These are phyloP conservation scores for Cladosporium austrohemisphaericum DNA, from an alignment of 2,329 filamentous ascomycete genomes.

Conservation along the genomic window DNA sequence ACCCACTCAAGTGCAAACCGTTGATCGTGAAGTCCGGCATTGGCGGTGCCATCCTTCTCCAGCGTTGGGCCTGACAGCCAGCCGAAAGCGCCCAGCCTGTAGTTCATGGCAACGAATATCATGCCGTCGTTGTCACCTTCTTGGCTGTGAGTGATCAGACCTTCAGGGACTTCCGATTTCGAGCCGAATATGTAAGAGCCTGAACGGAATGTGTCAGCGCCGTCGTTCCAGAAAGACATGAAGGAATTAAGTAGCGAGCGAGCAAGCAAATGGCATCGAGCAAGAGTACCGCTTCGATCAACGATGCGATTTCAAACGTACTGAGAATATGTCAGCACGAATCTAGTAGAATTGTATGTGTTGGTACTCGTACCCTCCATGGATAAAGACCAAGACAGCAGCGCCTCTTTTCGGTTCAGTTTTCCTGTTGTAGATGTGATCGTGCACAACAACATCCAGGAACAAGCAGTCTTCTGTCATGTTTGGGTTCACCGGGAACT, in stretches of 20 bases:
- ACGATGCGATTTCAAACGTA: no score
- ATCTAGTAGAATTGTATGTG: no score
- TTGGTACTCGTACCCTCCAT: no score
- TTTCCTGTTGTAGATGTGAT: constrained; percentile 33
- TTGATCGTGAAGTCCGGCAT: constrained; percentile 53
- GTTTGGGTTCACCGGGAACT: constrained; percentile 27
- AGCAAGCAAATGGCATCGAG: no score
- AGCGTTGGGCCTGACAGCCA: constrained; percentile 46
- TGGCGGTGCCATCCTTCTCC: constrained; percentile 43
- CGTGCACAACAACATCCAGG: constrained; percentile 38
- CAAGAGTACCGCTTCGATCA: no score
- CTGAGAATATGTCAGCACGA: no score
- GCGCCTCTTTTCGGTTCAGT: constrained; percentile 27
- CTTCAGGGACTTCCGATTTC: constrained; percentile 37
- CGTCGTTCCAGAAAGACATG: no score
- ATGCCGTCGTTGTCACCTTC: constrained; percentile 38
- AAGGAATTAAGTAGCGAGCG: no score
- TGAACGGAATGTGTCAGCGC: no score
- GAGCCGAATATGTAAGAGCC: constrained; percentile 43
- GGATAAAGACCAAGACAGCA: constrained; percentile 42
- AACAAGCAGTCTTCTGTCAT: constrained; percentile 41
- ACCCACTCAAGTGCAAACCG: constrained; percentile 57
- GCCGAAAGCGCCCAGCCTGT: constrained; percentile 48
- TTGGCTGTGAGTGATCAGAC: constrained; percentile 42
- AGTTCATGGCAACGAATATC: constrained; percentile 48